phyloP scores from a whole-genome alignment of 225 moss, liverwort and hornwort genomes.

The Pseudoscleropodium purum region DNA sequence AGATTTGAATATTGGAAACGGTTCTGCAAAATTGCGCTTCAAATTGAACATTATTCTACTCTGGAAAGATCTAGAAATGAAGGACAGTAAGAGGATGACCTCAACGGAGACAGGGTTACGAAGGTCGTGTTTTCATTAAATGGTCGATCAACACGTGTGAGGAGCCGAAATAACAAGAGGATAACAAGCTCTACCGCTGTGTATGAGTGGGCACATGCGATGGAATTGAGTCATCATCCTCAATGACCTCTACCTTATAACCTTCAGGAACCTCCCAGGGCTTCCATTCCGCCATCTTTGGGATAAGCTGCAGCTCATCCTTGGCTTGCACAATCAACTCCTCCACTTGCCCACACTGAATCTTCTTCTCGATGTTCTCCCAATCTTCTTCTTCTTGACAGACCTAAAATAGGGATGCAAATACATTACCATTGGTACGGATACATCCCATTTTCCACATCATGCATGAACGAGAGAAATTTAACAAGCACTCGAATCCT shows the following conservation, averaged over 20 bases:
- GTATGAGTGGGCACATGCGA: conserved; percentile 75
- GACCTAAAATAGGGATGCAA: background rate
- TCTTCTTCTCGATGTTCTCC: conserved; percentile 70
- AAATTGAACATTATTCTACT: background rate
- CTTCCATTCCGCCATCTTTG: conserved; percentile 94
- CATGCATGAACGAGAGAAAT: background rate
- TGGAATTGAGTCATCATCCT: conserved; percentile 72
- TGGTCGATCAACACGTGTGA: conserved; percentile 1
- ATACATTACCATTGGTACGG: background rate
- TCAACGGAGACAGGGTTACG: background rate
- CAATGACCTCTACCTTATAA: conserved; percentile 64
- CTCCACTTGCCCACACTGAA: conserved; percentile 87
- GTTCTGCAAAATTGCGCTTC: background rate
- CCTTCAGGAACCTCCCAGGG: conserved; percentile 94
- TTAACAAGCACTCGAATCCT: background rate
- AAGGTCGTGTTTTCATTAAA: conserved; percentile 1
- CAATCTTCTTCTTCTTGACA: conserved; percentile 87
- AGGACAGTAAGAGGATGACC: background rate
- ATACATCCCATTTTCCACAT: background rate
- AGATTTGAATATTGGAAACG: background rate
- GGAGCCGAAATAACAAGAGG: background rate
- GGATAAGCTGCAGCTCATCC: conserved; percentile 85
- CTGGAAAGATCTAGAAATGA: background rate
- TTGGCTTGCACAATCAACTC: conserved; percentile 92
- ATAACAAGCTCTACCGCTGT: background rate